phyloP scores from a whole-genome alignment of 768 basidiomycete genomes.

The Cystofilobasidium capitatum region DNA sequence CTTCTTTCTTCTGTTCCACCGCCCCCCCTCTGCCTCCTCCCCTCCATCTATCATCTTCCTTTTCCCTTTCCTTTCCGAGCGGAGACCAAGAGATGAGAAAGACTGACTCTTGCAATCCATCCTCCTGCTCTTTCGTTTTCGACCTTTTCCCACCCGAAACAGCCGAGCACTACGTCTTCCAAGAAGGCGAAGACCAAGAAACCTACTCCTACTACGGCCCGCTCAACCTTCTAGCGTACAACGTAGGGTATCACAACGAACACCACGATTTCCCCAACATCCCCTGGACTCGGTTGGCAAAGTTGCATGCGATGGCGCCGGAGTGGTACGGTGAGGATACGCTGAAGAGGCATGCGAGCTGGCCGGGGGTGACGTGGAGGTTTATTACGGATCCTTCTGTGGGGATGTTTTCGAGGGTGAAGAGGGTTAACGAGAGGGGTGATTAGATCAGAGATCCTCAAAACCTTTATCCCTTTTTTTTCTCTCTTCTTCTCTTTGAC shows the following conservation, averaged over 20 bases:
- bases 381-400: constrained; percentile 86
- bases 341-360: constrained; percentile 76
- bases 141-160: not conserved
- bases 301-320: constrained; percentile 68
- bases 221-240: constrained; percentile 83
- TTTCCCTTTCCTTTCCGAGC: not conserved
- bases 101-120: too few relatives aligned
- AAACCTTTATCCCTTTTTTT: not conserved
- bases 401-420: constrained; percentile 79
- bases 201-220: constrained; percentile 95
- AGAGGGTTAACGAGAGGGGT: constrained; percentile 44
- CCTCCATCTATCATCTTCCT: not conserved
- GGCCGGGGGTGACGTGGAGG: constrained; percentile 89
- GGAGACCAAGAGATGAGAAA: too few relatives aligned
- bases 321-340: constrained; percentile 70
- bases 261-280: constrained; percentile 98
- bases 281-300: constrained; percentile 85
- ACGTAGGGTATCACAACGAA: constrained; percentile 97
- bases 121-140: not conserved
- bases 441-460: constrained; percentile 17
- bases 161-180: constrained; percentile 28
- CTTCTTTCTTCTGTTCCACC: constrained; percentile 42
- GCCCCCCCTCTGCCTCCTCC: not conserved
- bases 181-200: constrained; percentile 61
- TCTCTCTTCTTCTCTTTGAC: not conserved